phyloP scores from a whole-genome alignment of 1,284 basidiomycete genomes.

The Melampsora larici-populina region DNA sequence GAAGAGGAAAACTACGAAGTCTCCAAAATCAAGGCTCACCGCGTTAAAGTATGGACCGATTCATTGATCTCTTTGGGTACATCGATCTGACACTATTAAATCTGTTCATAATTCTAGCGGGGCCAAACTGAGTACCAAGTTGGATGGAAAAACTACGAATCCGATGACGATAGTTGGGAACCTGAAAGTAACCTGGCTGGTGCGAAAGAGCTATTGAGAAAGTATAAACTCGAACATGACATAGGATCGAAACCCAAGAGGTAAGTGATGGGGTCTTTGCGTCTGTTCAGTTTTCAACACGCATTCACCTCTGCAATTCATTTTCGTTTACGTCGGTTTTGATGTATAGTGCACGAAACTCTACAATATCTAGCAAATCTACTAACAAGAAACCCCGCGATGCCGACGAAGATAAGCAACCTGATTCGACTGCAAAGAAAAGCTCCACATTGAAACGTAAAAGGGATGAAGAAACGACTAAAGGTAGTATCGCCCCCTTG shows the following conservation, averaged over 20 bases:
- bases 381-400: background rate
- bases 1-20: slow-evolving; percentile 25
- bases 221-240: slow-evolving; percentile 3
- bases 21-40: slow-evolving; percentile 8
- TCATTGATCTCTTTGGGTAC: background rate
- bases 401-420: background rate
- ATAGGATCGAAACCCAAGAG: slow-evolving; percentile 11
- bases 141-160: slow-evolving; percentile 12
- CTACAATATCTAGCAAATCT: slow-evolving; percentile 12
- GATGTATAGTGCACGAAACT: background rate
- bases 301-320: background rate
- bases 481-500: slow-evolving; percentile 16
- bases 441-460: slow-evolving; percentile 21
- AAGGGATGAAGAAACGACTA: background rate
- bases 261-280: background rate
- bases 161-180: slow-evolving; percentile 8
- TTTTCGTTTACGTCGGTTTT: background rate
- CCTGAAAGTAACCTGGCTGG: slow-evolving; percentile 12
- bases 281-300: background rate
- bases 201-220: slow-evolving; percentile 19
- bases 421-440: slow-evolving; percentile 2
- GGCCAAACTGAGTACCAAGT: background rate
- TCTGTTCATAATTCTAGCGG: background rate
- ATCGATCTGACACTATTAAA: background rate
- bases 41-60: background rate